Conservation (phyloP, 805 yeast species). For the Nakazawaea ernobii region DNA sequence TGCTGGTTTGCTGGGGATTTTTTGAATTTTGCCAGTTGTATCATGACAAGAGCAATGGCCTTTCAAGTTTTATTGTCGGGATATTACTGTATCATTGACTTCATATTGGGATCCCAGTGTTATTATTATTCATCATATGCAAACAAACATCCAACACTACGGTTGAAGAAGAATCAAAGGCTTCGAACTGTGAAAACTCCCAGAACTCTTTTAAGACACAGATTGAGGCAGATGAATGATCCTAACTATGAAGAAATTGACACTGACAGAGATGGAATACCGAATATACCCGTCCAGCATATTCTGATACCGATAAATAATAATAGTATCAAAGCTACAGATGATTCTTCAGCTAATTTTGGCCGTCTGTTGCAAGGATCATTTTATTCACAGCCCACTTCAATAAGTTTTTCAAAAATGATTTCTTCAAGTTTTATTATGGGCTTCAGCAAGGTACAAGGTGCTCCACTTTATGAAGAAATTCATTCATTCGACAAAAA, state of each 20-base stretch:
- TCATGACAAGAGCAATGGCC: conserved; percentile 41
- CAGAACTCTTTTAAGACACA: conserved; percentile 2
- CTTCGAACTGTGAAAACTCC: not conserved
- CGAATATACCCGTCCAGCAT: conserved; percentile 4
- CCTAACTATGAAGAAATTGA: conserved; percentile 8
- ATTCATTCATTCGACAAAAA: not conserved
- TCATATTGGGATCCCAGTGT: conserved; percentile 38
- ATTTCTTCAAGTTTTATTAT: conserved; percentile 23
- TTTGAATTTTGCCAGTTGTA: conserved; percentile 44
- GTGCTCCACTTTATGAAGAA: conserved; percentile 16
- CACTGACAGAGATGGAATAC: conserved; percentile 1
- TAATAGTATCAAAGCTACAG: conserved; percentile 8
- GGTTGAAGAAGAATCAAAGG: conserved; percentile 6
- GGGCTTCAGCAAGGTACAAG: conserved; percentile 23
- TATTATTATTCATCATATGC: conserved; percentile 33
- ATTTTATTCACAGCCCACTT: not conserved
- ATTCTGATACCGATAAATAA: conserved; percentile 1
- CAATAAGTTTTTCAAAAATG: conserved; percentile 15
- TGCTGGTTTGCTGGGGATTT: conserved; percentile 66
- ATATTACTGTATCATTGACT: conserved; percentile 44
- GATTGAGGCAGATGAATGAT: not conserved
- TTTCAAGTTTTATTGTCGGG: conserved; percentile 41
- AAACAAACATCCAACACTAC: conserved; percentile 1
- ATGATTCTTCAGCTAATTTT: not conserved
- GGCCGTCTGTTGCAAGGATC: not conserved